Percentiles rank a stretch among this genome's conserved stretches.
Evolutionary conservation across 2,329 filamentous ascomycete genomes (phyloP).

Genomic region (Nothomitra cinnamomea): DNA sequence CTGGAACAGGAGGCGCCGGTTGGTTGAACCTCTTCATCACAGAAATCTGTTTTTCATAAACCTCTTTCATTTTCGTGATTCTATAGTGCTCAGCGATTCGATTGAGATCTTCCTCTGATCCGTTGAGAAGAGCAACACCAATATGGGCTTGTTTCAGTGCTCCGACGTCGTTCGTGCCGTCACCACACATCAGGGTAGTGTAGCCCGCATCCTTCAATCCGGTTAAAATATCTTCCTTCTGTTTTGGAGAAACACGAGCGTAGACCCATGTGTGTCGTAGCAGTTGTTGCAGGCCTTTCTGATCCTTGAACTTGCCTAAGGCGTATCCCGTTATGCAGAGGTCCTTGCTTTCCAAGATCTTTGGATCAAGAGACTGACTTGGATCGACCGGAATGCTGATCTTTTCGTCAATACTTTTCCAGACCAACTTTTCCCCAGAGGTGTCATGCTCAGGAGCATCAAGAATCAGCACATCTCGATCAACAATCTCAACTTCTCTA

Average conservation of each 20-base stretch:
- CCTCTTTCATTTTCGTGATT: constrained; percentile 94
- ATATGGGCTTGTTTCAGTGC: constrained; percentile 97
- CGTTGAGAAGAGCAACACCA: constrained; percentile 88
- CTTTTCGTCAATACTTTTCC: constrained; percentile 90
- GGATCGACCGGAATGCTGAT: constrained; percentile 73
- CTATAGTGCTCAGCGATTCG: constrained; percentile 87
- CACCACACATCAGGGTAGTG: constrained; percentile 96
- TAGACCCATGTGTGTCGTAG: constrained; percentile 93
- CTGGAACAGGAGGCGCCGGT: constrained; percentile 77
- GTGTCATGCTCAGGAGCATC: constrained; percentile 86
- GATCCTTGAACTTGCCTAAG: constrained; percentile 70
- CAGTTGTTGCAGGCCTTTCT: constrained; percentile 58
- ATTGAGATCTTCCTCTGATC: constrained; percentile 75
- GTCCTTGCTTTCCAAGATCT: constrained; percentile 73
- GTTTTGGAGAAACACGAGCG: constrained; percentile 91
- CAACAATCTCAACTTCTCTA: constrained; percentile 89
- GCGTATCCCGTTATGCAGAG: constrained; percentile 94
- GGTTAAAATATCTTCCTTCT: constrained; percentile 96
- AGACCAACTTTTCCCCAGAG: constrained; percentile 66
- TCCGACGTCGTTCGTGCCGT: constrained; percentile 95
- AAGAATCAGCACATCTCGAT: constrained; percentile 83
- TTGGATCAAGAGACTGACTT: constrained; percentile 57
- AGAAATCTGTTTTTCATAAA: constrained; percentile 88
- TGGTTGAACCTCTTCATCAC: constrained; percentile 95
- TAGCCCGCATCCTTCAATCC: constrained; percentile 94